A percentile compares a stretch with the other conserved stretches of the same genome.
These are phyloP conservation scores for Boletus patriciae DNA, from an alignment of 768 basidiomycete species.

Conservation along the genomic window DNA sequence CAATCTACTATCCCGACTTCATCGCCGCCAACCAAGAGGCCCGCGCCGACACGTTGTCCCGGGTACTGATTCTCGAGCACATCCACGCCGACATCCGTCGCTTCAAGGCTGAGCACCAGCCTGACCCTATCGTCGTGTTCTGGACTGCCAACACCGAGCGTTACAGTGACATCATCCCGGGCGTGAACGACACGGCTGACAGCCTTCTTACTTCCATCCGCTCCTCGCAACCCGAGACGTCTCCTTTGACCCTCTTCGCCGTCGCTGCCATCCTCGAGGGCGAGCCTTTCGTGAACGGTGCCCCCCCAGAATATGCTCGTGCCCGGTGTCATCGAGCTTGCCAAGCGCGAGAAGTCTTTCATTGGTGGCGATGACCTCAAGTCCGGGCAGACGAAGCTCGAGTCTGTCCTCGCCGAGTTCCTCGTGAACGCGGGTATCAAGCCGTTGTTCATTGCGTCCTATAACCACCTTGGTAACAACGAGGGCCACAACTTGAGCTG, in stretches of 20 bases:
- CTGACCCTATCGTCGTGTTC: constrained; percentile 91
- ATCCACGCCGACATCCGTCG: constrained; percentile 91
- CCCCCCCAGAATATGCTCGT: constrained; percentile 99
- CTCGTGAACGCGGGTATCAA: constrained; percentile 98
- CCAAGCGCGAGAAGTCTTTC: constrained; percentile 85
- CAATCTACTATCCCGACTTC: constrained; percentile 96
- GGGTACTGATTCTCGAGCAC: constrained; percentile 79
- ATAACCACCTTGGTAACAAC: constrained; percentile 99
- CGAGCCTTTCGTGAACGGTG: constrained; percentile 94
- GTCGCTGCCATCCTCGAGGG: constrained; percentile 95
- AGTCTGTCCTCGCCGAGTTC: constrained; percentile 96
- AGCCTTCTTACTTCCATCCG: constrained; percentile 82
- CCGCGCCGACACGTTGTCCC: constrained; percentile 89
- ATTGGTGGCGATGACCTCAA: constrained; percentile 98
- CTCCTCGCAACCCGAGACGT: constrained; percentile 86
- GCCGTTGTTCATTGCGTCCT: constrained; percentile 93
- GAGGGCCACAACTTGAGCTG: constrained; percentile 91
- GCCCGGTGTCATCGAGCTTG: constrained; percentile 89
- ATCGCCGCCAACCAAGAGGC: constrained; percentile 97
- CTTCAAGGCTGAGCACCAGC: constrained; percentile 80
- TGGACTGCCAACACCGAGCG: constrained; percentile 99
- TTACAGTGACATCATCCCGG: constrained; percentile 91
- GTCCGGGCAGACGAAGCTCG: constrained; percentile 96
- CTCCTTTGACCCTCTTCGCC: constrained; percentile 94
- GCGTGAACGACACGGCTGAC: constrained; percentile 93